Conservation (phyloP, 352 stramenopile species). For the Globisporangium splendens region DNA sequence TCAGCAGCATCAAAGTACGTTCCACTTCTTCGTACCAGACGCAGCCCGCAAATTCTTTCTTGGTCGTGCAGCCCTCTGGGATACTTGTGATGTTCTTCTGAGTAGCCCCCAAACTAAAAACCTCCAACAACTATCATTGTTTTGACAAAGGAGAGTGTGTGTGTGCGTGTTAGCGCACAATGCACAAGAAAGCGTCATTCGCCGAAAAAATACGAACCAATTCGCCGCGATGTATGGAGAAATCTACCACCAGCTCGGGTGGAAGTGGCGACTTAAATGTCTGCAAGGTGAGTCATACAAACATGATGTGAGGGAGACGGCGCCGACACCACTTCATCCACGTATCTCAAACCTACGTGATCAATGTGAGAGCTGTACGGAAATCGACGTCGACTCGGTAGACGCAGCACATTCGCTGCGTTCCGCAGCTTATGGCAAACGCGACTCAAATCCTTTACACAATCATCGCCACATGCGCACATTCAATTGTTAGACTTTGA, state of each 20-base stretch:
- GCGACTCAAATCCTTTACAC: slow-evolving; percentile 25
- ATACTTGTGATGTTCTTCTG: slow-evolving; percentile 53
- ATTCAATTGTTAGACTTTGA: background rate
- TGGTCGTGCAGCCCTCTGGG: slow-evolving; percentile 58
- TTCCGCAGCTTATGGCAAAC: slow-evolving; percentile 70
- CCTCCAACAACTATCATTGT: slow-evolving; percentile 56
- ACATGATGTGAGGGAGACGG: background rate
- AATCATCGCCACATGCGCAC: background rate
- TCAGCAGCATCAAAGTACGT: background rate
- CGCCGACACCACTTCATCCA: too few species aligned
- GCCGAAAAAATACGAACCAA: slow-evolving; percentile 30
- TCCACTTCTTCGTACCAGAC: slow-evolving; percentile 65
- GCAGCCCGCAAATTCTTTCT: slow-evolving; percentile 77
- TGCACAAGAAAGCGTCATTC: background rate
- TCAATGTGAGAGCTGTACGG: slow-evolving; percentile 79
- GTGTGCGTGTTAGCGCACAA: background rate
- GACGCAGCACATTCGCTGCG: slow-evolving; percentile 61
- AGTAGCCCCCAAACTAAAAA: slow-evolving; percentile 53
- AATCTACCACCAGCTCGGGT: slow-evolving; percentile 74
- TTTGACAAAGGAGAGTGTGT: background rate
- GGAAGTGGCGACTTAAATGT: slow-evolving; percentile 71
- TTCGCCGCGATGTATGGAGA: slow-evolving; percentile 78
- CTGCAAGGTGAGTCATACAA: slow-evolving; percentile 12
- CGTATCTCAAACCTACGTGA: slow-evolving; percentile 38
- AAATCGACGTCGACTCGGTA: slow-evolving; percentile 74